Base-by-base conservation (phyloP, 2,329 filamentous ascomycete genomes). In the Fusarium paranaense region DNA sequence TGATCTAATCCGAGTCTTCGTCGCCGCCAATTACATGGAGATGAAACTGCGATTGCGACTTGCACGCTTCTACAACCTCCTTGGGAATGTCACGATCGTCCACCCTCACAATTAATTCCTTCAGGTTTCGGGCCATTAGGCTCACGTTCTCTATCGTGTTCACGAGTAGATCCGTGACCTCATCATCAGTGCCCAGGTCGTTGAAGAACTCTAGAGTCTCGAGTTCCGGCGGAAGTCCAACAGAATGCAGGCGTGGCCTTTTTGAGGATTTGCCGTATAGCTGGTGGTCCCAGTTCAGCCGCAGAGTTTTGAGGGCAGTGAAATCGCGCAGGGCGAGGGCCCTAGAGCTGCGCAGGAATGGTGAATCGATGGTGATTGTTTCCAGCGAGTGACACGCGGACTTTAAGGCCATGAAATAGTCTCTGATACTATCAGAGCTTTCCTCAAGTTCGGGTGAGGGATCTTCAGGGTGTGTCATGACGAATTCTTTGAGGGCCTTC, bases 221-320 rank as follows among this genome's bases (percentile, higher is more conserved):
- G 16, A 88, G 78, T 67, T 83, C 81, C 1, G 85, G 85, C 2
- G 86, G 86, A 20, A 88, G 76, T 14, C 85, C 86, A 18, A 87
- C 85, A 0, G 85, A 87, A 64, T 85, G 81, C 56, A 87, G 70
- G 5, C 86, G 80, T 5, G 86, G 85, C 66, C 83, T 85, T 68
- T 82, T 83, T n/a, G 83, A 82, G 0, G 84, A 81, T 58, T 81
- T 82, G 16, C 86, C 86, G 37, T 87, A 87, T 1, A 88, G 83
- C 69, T 88, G 86, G 50, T 85, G 85, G 72, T 87, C 86, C 83
- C 83, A 85, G 69, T 85, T 85, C 30, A 88, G 56, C 33, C 83
- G 81, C 8, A 88, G 77, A 0, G 81, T 82, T 57, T 81, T 85
- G 22, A 87, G 81, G 0, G 76, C 76, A 5, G 77, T 78, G 38